Conservation (phyloP, 768 basidiomycete genomes). For the Termitomyces sp. region DNA sequence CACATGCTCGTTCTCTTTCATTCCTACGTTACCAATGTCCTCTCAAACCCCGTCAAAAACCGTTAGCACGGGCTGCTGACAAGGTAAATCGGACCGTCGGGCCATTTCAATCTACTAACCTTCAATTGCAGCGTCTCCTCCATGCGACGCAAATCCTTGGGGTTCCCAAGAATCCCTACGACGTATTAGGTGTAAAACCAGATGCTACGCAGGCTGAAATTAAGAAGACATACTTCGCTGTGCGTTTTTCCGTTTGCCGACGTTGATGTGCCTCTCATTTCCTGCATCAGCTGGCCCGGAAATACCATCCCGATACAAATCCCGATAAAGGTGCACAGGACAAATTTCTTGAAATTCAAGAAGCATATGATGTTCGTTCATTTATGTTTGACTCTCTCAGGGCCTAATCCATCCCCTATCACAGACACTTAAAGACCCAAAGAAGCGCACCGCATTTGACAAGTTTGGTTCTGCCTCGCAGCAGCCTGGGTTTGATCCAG, state of each 20-base stretch:
- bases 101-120: constrained; percentile 10
- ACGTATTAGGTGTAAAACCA: constrained; percentile 82
- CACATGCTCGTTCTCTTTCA: constrained; percentile 33
- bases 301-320: constrained; percentile 98
- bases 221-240: constrained; percentile 96
- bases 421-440: constrained; percentile 90
- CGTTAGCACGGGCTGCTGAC: constrained; percentile 26
- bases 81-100: constrained; percentile 32
- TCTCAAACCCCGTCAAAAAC: constrained; percentile 19
- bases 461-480: constrained; percentile 91
- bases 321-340: constrained; percentile 87
- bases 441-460: constrained; percentile 89
- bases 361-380: constrained; percentile 83
- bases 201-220: constrained; percentile 86
- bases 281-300: constrained; percentile 79
- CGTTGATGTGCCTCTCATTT: constrained; percentile 10
- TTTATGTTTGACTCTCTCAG: constrained; percentile 5
- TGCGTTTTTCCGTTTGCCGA: constrained; percentile 35
- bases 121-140: constrained; percentile 59
- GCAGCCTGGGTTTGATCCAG: constrained; percentile 91
- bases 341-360: constrained; percentile 95
- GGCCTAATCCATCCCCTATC: constrained; percentile 11
- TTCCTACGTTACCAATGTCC: constrained; percentile 35
- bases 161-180: constrained; percentile 80
- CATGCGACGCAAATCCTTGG: constrained; percentile 61